Base-by-base conservation (phyloP, 2,329 filamentous ascomycete genomes). In the Aureobasidium musti region DNA sequence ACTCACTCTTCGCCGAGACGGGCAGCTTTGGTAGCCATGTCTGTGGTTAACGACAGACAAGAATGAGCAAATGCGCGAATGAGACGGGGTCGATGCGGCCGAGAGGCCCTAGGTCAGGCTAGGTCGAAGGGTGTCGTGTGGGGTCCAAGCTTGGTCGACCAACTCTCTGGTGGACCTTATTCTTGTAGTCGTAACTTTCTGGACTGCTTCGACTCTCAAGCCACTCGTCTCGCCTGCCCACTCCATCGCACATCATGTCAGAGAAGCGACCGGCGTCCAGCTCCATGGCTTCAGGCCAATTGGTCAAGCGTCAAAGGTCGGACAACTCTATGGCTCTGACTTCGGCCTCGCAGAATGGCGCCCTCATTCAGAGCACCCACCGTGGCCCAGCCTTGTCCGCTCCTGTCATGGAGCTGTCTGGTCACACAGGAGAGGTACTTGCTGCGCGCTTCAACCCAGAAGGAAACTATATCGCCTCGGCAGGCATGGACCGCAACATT, bases 241-340 rank as follows among this genome's bases (percentile, higher is more conserved):
- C 49, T 10, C 8, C 45, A 33, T 33, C 30, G 21, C 50, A 21
- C 39, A 26, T 26, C 57, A 67, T 67, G 66, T 67, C 66, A 39
- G 93, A 96, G 79, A 98, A 99, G 81, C 87, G 95, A 75, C 90
- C 92, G 68, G 92, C 93, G n/a, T 88, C 91, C 69, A 89, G 90
- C 72, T 90, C 91, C 68, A 94, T 94, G 72, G 87, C 89, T 73
- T 87, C 87, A 28, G 87, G 88, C 57, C 91, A 96, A 78, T 84
- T 94, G 72, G 87, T 98, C 69, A 99, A 98, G 82, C 86, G 94
- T 76, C 92, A 94, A 77, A 96, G 95, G 77, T 86, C 87, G 67
- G 85, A 87, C 71, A 81, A 80, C 65, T 79, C 79, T 74, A 84
- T 82, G 73, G 82, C 84, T 65, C 81, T 88, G 63, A 82, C 87